These are phyloP conservation scores for Lupinus albus DNA, from an alignment of 306 rosid genomes.

Conservation along the genomic window DNA sequence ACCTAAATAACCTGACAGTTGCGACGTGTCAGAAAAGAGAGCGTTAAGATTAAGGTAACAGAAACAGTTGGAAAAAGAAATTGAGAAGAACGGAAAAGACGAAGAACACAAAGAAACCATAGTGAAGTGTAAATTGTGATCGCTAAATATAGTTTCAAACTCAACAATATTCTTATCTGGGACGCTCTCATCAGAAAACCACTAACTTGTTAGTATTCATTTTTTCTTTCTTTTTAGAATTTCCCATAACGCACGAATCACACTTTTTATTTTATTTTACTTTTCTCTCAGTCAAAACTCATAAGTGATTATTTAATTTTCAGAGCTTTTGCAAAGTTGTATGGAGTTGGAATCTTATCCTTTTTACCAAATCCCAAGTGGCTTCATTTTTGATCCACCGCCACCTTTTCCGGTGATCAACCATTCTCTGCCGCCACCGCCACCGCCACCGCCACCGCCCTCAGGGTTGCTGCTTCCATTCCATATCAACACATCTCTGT, in stretches of 20 bases:
- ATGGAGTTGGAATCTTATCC: constrained; percentile 40
- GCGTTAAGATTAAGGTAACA: not conserved
- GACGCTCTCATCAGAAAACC: constrained; percentile 39
- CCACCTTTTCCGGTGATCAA: constrained; percentile 18
- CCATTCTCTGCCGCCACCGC: constrained; percentile 7
- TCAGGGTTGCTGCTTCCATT: constrained; percentile 34
- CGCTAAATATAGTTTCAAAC: too few relatives aligned
- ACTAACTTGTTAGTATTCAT: not conserved
- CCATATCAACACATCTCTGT: constrained; percentile 24
- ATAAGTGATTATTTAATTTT: constrained; percentile 20
- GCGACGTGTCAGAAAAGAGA: too few relatives aligned
- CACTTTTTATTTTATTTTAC: not conserved
- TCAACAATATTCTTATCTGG: not conserved
- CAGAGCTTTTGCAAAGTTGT: constrained; percentile 25
- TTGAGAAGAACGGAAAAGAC: not conserved
- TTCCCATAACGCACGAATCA: constrained; percentile 4
- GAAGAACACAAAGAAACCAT: not conserved
- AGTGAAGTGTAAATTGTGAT: too few relatives aligned
- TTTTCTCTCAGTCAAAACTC: not conserved
- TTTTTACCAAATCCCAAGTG: constrained; percentile 23
- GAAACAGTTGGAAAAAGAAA: not conserved
- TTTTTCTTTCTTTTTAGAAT: constrained; percentile 25
- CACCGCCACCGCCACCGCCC: constrained; percentile 17
- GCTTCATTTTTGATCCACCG: constrained; percentile 31
- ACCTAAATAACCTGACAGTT: too few relatives aligned